Evolutionary conservation across 495 filamentous ascomycete genomes (phyloP), one percentile per base, ranked within the genome.

Genomic region (Schizothecium vesticola): DNA sequence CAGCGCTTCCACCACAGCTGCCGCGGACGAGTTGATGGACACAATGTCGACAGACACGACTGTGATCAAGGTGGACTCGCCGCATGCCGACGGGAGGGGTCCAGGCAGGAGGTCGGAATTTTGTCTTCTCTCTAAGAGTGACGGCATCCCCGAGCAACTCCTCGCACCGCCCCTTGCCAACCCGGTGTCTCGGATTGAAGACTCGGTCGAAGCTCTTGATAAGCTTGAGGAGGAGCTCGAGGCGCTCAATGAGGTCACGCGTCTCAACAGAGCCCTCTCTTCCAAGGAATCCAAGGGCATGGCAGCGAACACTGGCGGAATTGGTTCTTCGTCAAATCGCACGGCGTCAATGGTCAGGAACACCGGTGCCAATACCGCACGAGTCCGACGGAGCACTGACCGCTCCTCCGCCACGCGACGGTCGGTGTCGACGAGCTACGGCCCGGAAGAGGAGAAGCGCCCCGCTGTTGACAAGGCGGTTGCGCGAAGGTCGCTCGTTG

Each of bases 141-240:
- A 81, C 65, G 81, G 76, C n/a, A 81, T 80, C 62, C 59, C 78
- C 16, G 75, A 82, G 43, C 72, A 79, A n/a, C 77, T 80, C 64
- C 76, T 71, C 55, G 65, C 72, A 31, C 72, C 80, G 23, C 61
- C 61, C 10, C 80, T 80, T 24, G 72, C 77, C 21, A 80, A 81
- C 66, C 74, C 78, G 0, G 66, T 83, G 13, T 82, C 83, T 28
- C 84, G 85, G n/a, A 88, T 90, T 58, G 87, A 89, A 75, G 88
- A 91, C 69, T 89, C 88, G 28, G 83, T 91, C 25, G 86, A 89
- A 73, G 88, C 85, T 56, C 80, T 91, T 21, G 90, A 92, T 74
- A 83, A 83, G 61, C 83, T 92, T 33, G 89, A 92, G 70, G 89
- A 92, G 33, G 83, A 88, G 56, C 78, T 90, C 10, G 89, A 90